phyloP scores from a whole-genome alignment of 2,329 filamentous ascomycete species.

The Pseudocercospora cruenta region DNA sequence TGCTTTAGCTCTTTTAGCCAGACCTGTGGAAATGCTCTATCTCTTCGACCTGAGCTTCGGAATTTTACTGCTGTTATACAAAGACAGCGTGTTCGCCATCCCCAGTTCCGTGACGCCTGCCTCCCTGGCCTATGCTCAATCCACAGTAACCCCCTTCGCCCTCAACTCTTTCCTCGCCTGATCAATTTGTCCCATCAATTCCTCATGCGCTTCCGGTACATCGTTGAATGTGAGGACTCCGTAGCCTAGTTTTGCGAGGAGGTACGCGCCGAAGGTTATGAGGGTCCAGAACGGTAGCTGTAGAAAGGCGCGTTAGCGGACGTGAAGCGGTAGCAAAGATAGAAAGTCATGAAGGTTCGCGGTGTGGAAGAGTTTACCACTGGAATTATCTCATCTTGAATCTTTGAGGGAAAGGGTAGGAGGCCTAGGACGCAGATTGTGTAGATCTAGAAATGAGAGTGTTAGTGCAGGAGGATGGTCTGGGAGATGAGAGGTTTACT shows the following conservation, averaged over 20 bases:
- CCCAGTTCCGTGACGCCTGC: neutral
- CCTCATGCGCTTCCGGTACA: constrained; percentile 84
- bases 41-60: neutral
- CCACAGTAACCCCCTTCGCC: constrained; percentile 75
- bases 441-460: constrained; percentile 69
- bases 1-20: neutral
- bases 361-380: too few relatives aligned
- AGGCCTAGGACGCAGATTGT: constrained; percentile 82
- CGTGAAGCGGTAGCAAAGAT: too few relatives aligned
- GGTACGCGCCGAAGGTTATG: constrained; percentile 86
- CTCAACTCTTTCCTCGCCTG: constrained; percentile 74
- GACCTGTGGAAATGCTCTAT: neutral
- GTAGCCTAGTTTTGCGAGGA: constrained; percentile 88
- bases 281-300: constrained; percentile 93
- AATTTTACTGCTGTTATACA: too few relatives aligned
- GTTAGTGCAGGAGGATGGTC: constrained; percentile 26
- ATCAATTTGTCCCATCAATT: constrained; percentile 84
- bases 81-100: too few relatives aligned
- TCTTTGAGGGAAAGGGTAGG: constrained; percentile 73
- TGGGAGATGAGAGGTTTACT: constrained; percentile 56
- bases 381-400: constrained; percentile 85
- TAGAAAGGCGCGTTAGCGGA: neutral
- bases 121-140: constrained; percentile 51
- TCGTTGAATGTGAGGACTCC: constrained; percentile 97
- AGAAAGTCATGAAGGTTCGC: too few relatives aligned